A percentile compares a stretch with the other conserved stretches of the same genome.
phyloP scores from a whole-genome alignment of 73 alveolate genomes.

The Paramecium caudatum region DNA sequence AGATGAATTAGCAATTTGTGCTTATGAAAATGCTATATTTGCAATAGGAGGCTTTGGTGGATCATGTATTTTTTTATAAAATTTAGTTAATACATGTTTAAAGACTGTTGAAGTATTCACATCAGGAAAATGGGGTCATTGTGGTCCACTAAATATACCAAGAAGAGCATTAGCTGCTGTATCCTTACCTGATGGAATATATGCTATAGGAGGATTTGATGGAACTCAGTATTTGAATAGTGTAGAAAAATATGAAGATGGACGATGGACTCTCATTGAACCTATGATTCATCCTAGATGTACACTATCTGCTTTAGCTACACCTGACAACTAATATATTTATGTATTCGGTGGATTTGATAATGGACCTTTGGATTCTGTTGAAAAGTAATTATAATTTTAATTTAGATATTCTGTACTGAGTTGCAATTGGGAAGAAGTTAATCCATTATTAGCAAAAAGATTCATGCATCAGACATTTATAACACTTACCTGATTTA shows the following conservation, averaged over 20 bases:
- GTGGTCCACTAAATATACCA: constrained; percentile 88
- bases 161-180: constrained; percentile 95
- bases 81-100: constrained; percentile 83
- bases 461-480: constrained; percentile 91
- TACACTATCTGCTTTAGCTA: constrained; percentile 89
- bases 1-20: constrained; percentile 86
- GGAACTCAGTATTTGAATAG: constrained; percentile 87
- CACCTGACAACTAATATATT: constrained; percentile 85
- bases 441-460: constrained; percentile 82
- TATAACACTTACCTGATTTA: constrained; percentile 45
- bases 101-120: constrained; percentile 89
- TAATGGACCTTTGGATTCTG: constrained; percentile 86
- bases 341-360: constrained; percentile 95
- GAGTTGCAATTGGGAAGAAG: constrained; percentile 89
- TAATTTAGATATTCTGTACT: constrained; percentile 80
- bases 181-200: constrained; percentile 95
- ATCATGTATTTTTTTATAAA: neutral
- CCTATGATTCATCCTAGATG: constrained; percentile 89
- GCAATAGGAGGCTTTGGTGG: constrained; percentile 95
- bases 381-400: constrained; percentile 83
- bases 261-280: constrained; percentile 84
- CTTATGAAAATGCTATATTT: constrained; percentile 86
- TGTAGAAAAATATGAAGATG: constrained; percentile 84
- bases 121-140: constrained; percentile 87
- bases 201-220: constrained; percentile 98